Evolutionary conservation across 331 rosid species (phyloP).

Genomic region (Rhamnella rubrinervis): DNA sequence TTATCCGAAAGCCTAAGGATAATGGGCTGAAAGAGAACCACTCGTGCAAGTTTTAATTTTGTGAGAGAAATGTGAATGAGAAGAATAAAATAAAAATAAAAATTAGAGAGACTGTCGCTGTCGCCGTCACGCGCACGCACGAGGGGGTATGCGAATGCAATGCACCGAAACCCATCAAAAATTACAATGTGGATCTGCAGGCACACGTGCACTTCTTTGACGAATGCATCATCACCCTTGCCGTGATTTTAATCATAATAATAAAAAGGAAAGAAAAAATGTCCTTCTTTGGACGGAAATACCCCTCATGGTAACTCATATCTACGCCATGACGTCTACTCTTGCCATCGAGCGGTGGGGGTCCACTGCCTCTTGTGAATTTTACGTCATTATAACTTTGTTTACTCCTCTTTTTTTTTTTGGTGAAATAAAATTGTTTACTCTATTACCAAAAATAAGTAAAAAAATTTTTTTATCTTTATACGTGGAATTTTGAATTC

Average conservation of each 20-base stretch:
- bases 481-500: too few relatives aligned
- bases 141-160: conserved; percentile 24
- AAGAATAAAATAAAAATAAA: background rate
- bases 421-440: too few relatives aligned
- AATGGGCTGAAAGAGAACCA: conserved; percentile 45
- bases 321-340: background rate
- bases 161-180: conserved; percentile 38
- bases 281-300: conserved; percentile 5
- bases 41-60: conserved; percentile 55
- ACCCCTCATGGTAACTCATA: background rate
- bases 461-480: too few relatives aligned
- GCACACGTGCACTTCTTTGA: conserved; percentile 60
- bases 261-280: background rate
- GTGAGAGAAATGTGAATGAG: background rate
- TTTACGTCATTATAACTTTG: too few relatives aligned
- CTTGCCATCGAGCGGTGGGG: too few relatives aligned
- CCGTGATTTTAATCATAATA: too few relatives aligned
- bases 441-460: too few relatives aligned
- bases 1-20: conserved; percentile 38
- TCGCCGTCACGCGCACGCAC: conserved; percentile 43
- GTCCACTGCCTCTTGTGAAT: too few relatives aligned
- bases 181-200: conserved; percentile 33
- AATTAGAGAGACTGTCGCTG: conserved; percentile 34
- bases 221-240: background rate
- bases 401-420: too few relatives aligned